Percentiles rank a stretch among this genome's conserved stretches.
Evolutionary conservation across 2,329 filamentous ascomycete species (phyloP).

Genomic region (Trichoderma koningiopsis): DNA sequence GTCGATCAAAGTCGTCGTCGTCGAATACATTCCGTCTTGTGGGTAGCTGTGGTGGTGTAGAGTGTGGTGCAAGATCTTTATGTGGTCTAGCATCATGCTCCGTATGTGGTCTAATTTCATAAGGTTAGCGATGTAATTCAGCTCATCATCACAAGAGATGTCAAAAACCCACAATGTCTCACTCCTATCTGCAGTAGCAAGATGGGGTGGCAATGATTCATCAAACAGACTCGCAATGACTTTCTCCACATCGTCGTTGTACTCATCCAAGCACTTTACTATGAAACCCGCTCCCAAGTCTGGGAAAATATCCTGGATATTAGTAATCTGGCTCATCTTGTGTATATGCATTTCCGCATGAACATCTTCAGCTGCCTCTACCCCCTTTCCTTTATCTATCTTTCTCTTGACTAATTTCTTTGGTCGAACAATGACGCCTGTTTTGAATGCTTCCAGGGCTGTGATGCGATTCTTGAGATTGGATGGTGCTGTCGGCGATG

Average conservation of each 20-base stretch:
- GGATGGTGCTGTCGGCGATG: slow-evolving; percentile 51
- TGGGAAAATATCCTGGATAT: slow-evolving; percentile 93
- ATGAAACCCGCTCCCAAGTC: slow-evolving; percentile 83
- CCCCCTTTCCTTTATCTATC: slow-evolving; percentile 67
- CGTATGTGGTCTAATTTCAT: slow-evolving; percentile 34
- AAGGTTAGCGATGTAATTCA: slow-evolving; percentile 28
- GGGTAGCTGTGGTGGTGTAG: slow-evolving; percentile 60
- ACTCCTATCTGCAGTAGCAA: slow-evolving; percentile 63
- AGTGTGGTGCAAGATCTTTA: slow-evolving; percentile 55
- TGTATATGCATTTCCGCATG: slow-evolving; percentile 69
- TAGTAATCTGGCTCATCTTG: slow-evolving; percentile 79
- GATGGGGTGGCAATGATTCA: slow-evolving; percentile 69
- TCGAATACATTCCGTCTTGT: slow-evolving; percentile 75
- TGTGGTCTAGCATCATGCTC: slow-evolving; percentile 30
- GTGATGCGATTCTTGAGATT: slow-evolving; percentile 63
- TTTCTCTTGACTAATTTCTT: slow-evolving; percentile 56
- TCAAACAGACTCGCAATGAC: slow-evolving; percentile 82
- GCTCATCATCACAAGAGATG: not conserved
- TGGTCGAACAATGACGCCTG: slow-evolving; percentile 55
- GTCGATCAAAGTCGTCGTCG: slow-evolving; percentile 74
- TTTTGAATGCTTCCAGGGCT: slow-evolving; percentile 62
- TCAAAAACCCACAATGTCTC: slow-evolving; percentile 57
- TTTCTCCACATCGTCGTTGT: slow-evolving; percentile 73
- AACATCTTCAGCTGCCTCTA: slow-evolving; percentile 42
- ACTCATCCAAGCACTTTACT: slow-evolving; percentile 76